Conservation (phyloP, 2,329 filamentous ascomycete genomes). For the Cytospora schulzeri region DNA sequence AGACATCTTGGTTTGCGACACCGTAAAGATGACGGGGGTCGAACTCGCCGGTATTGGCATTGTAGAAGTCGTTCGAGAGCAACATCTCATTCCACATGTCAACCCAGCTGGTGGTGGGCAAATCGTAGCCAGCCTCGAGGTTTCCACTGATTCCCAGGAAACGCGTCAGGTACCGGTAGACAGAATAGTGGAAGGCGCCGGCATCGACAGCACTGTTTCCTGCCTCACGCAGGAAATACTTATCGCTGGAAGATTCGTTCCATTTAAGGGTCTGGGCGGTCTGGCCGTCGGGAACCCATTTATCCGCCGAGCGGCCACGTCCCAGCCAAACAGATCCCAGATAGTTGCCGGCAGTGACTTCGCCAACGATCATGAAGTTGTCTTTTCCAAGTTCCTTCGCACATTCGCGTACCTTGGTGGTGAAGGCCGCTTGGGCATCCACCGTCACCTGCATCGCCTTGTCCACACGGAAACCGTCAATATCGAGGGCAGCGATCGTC, state of each 20-base stretch:
- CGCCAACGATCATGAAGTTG: constrained; percentile 66
- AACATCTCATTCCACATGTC: constrained; percentile 59
- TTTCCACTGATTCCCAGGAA: constrained; percentile 39
- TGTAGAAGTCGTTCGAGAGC: constrained; percentile 60
- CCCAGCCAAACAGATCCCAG: constrained; percentile 63
- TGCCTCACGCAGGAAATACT: constrained; percentile 58
- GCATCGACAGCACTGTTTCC: constrained; percentile 49
- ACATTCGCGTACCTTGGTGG: constrained; percentile 56
- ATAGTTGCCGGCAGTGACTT: constrained; percentile 63
- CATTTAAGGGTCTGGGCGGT: constrained; percentile 27
- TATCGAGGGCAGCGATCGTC: constrained; percentile 61
- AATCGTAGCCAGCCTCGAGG: constrained; percentile 37
- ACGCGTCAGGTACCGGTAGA: constrained; percentile 36
- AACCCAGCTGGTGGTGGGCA: constrained; percentile 43
- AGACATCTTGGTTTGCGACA: constrained; percentile 66
- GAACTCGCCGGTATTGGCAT: constrained; percentile 61
- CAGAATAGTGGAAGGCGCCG: constrained; percentile 45
- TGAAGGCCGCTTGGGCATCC: constrained; percentile 61
- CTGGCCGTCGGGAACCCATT: constrained; percentile 27
- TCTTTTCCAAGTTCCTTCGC: constrained; percentile 56
- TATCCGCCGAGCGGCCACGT: constrained; percentile 52
- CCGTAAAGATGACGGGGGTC: constrained; percentile 68
- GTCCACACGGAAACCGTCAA: constrained; percentile 67
- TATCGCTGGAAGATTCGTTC: constrained; percentile 26
- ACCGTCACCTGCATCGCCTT: constrained; percentile 63